Percentiles rank a stretch among this genome's conserved stretches.
Evolutionary conservation across 176 grass and related monocot genomes (phyloP).

Genomic region (Carex parvula): DNA sequence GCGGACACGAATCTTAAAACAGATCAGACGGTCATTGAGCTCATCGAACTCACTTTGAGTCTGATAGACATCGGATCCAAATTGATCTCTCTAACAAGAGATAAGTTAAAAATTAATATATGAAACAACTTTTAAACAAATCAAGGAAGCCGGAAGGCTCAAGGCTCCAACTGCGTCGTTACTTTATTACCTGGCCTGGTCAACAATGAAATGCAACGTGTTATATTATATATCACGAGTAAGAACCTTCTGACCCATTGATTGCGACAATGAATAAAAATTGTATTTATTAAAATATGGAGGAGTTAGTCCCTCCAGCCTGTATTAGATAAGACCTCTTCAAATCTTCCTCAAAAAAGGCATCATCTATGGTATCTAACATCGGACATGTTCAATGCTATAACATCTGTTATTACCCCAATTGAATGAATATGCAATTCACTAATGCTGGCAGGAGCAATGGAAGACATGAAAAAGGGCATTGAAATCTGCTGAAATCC

Average conservation of each 20-base stretch:
- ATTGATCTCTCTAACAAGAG: too few species aligned
- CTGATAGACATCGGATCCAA: too few species aligned
- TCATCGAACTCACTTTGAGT: too few species aligned
- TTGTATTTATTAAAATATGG: too few species aligned
- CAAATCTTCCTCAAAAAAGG: not conserved
- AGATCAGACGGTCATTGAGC: too few species aligned
- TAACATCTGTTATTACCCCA: not conserved
- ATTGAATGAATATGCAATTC: not conserved
- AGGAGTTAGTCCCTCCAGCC: not conserved
- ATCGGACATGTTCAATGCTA: not conserved
- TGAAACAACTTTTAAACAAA: not conserved
- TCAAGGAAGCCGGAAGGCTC: not conserved
- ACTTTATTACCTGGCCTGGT: not conserved
- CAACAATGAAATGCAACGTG: not conserved
- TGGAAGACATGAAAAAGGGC: not conserved
- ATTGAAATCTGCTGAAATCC: too few species aligned
- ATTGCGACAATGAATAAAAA: not conserved
- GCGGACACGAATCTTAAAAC: too few species aligned
- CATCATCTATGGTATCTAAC: not conserved
- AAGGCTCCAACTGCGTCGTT: not conserved
- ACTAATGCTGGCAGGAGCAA: not conserved
- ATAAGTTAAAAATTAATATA: not conserved
- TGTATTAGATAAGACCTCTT: constrained; percentile 6
- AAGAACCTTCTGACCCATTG: not conserved
- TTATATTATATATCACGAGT: not conserved